Evolutionary conservation across 2,329 filamentous ascomycete genomes (phyloP), one percentile per base, ranked within the genome.

Genomic region (Leptographium radiaticola): DNA sequence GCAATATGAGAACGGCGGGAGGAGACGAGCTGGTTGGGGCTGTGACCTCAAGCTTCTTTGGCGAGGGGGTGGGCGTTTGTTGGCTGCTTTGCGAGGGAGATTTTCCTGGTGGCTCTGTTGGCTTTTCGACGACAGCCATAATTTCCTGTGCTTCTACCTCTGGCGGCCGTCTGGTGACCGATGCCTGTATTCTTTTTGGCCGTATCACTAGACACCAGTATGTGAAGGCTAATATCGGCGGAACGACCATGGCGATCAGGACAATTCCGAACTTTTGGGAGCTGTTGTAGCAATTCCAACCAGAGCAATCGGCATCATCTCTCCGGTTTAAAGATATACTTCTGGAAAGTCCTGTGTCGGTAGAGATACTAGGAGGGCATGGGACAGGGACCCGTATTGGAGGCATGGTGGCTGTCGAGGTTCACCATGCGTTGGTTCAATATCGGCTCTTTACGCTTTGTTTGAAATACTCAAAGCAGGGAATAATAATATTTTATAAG

Each of bases 251-350:
- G 15, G 65, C 59, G 55, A 66, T 68, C 55, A 70, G 65, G 16
- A 74, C 66, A 34, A 73, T 64, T 2, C 71, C 71, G 25, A 66
- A 67, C 38, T 70, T 63, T 45, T 71, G 63, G 0, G 65, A 58
- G 11, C 58, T 47, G 33, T 60, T 69, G n/a, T 73, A 62, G 55
- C 71, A 74, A 44, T 62, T 55, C 69, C 70, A 74, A 12, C 68
- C 65, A 3, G 59, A 55, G 56, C 66, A 71, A n/a, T 5, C 25
- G 30, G 18, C 45, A 12, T 48, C 55, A 40, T 45, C 52, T 9
- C 34, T 36, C 11, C 11, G n/a, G n/a, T 34, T 34, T 4, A 13
- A 8, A 36, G 9, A 13, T 36, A 36, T 36, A 5, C 5, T 5
- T 25, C 25, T 25, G 25, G 25, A 5, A 5, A 25, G 25, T 25